Base-by-base conservation (phyloP, 306 rosid genomes). In the Arachis stenosperma region DNA sequence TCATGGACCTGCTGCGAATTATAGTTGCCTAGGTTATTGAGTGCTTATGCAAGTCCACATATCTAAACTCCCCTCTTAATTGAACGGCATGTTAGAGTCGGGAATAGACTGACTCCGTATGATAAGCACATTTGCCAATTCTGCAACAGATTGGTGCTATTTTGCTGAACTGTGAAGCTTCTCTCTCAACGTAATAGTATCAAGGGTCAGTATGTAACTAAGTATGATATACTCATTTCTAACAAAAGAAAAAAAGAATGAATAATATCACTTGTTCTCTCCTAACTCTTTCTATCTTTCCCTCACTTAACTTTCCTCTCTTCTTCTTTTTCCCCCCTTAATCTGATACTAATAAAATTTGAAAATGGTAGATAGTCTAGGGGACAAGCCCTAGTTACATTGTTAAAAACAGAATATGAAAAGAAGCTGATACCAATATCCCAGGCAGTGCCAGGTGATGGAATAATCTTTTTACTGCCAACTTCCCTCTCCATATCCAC, bases 1-100 rank as follows among this genome's bases (percentile, higher is more conserved):
- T 36, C 15, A 47, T 27, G 22, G 50, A 37, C 42, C 47, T 68
- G 12, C 75, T 67, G 65, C 61, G 75, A 74, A 67, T 54, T 52
- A 67, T 7, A 39, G 60, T 29, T 22, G 57, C 10, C 41, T 13
- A 48, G 51, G 61, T 40, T 74, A 42, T 65, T 36, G 59, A 44
- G 65, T 43, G 8, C 59, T 30, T 66, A 33, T 55, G 9, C 9
- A 13, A 2, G 1, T 74, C 13, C 39, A 46, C 6, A 9, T 7
- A 48, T 66, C 12, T 47, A 29, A 57, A 10, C 51, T 1, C 0
- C 13, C 12, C 51, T 6, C 22, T 52, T 0, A n/a, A 52, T 14
- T 52, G 57, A 52, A 7, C 9, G 57, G 57, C 57, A 11, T 50
- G 14, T 12, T 11, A 50, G 17, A 50, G 15, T 13, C 7, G n/a